Evolutionary conservation across 805 yeast genomes (phyloP).

Genomic region (Cyberlindnera americana): DNA sequence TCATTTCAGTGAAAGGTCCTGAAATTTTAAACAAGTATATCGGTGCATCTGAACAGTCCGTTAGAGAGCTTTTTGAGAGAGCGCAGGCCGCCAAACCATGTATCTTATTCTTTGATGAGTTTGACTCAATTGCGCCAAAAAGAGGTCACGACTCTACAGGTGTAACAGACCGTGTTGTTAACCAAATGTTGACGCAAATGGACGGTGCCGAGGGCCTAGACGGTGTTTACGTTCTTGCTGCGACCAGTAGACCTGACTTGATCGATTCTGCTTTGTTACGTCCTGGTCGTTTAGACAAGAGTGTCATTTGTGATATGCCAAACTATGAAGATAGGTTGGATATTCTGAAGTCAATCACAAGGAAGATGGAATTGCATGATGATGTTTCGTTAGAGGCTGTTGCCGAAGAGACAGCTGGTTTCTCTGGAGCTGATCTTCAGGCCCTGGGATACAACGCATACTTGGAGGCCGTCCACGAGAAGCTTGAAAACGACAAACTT

Average conservation of each 20-base stretch:
- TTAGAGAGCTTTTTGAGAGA: constrained; percentile 86
- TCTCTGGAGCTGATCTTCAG: constrained; percentile 93
- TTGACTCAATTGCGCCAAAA: constrained; percentile 95
- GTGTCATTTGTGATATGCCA: constrained; percentile 89
- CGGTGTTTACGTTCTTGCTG: constrained; percentile 95
- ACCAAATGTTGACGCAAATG: constrained; percentile 96
- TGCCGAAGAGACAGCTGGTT: constrained; percentile 66
- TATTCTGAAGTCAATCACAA: constrained; percentile 56
- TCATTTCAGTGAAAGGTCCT: constrained; percentile 92
- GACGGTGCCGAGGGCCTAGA: constrained; percentile 98
- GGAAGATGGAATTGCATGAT: constrained; percentile 53
- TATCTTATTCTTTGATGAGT: constrained; percentile 88
- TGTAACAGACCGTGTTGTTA: constrained; percentile 95
- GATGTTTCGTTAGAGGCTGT: constrained; percentile 50
- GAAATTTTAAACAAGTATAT: constrained; percentile 92
- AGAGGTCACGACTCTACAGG: constrained; percentile 98
- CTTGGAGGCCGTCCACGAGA: constrained; percentile 75
- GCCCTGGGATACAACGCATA: constrained; percentile 91
- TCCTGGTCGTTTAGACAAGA: constrained; percentile 94
- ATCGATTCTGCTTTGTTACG: constrained; percentile 92
- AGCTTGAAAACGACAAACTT: constrained; percentile 46
- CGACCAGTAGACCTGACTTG: constrained; percentile 92
- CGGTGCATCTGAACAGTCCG: constrained; percentile 95
- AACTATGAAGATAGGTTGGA: constrained; percentile 63
- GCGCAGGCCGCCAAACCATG: constrained; percentile 96